Percentiles rank a stretch among this genome's conserved stretches.
These are phyloP conservation scores for Mycena vitilis DNA, from an alignment of 768 basidiomycete species.

Conservation along the genomic window DNA sequence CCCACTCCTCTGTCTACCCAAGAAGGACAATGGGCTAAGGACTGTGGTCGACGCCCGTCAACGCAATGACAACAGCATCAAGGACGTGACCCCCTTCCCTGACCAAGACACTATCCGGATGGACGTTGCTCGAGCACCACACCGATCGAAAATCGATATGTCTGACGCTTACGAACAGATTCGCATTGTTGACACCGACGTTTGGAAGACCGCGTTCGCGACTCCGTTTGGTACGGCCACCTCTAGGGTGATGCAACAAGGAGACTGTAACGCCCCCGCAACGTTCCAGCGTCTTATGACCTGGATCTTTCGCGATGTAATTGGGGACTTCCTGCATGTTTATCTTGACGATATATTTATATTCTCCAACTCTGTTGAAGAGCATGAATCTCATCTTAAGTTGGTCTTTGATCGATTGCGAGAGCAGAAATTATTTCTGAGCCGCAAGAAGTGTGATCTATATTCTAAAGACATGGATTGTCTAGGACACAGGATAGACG, in stretches of 20 bases:
- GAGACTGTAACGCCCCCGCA: slow-evolving; percentile 55
- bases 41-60: slow-evolving; percentile 50
- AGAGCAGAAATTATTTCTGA: slow-evolving; percentile 45
- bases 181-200: slow-evolving; percentile 36
- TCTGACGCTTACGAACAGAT: slow-evolving; percentile 51
- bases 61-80: slow-evolving; percentile 54
- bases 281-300: slow-evolving; percentile 59
- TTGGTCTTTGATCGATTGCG: slow-evolving; percentile 45
- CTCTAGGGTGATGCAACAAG: slow-evolving; percentile 36
- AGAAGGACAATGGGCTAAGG: slow-evolving; percentile 43
- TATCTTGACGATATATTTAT: slow-evolving; percentile 61
- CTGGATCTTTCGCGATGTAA: slow-evolving; percentile 49
- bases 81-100: slow-evolving; percentile 45
- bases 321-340: slow-evolving; percentile 53
- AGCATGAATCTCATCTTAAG: slow-evolving; percentile 49
- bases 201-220: slow-evolving; percentile 42
- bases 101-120: background rate
- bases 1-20: slow-evolving; percentile 42
- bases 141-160: slow-evolving; percentile 41
- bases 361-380: slow-evolving; percentile 49
- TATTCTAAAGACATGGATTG: slow-evolving; percentile 38
- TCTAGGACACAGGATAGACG: too few species aligned
- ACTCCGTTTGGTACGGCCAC: slow-evolving; percentile 26
- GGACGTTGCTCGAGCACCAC: background rate
- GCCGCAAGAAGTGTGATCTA: slow-evolving; percentile 39